phyloP scores from a whole-genome alignment of 495 filamentous ascomycete species.

The Glarea lozoyensis region DNA sequence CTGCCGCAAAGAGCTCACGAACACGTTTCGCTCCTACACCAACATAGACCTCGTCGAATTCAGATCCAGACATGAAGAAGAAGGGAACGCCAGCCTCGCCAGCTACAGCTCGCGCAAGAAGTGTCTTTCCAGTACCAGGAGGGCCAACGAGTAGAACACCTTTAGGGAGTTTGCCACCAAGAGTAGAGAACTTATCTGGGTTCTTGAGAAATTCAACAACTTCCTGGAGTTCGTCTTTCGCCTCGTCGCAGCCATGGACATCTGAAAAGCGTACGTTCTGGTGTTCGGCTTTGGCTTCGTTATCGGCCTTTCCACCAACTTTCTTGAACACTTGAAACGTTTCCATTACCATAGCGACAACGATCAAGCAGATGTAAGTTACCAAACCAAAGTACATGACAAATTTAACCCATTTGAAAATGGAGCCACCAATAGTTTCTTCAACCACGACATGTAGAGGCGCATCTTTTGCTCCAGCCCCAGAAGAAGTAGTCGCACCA shows the following conservation, averaged over 20 bases:
- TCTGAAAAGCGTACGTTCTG: constrained; percentile 88
- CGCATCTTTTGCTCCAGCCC: constrained; percentile 62
- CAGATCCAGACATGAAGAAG: constrained; percentile 99
- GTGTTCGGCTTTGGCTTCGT: constrained; percentile 81
- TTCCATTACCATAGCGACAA: constrained; percentile 75
- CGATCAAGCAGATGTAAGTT: constrained; percentile 62
- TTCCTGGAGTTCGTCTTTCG: constrained; percentile 95
- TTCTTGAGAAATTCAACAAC: constrained; percentile 92
- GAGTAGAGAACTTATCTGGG: constrained; percentile 79
- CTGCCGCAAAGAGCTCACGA: constrained; percentile 84
- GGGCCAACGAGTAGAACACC: constrained; percentile 93
- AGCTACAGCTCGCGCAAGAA: constrained; percentile 90
- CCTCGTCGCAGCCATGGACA: constrained; percentile 95
- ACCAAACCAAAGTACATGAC: constrained; percentile 65
- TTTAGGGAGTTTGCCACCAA: constrained; percentile 94
- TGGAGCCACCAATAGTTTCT: constrained; percentile 63
- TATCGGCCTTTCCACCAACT: constrained; percentile 54
- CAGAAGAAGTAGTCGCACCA: constrained; percentile 33
- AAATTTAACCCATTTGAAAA: constrained; percentile 91
- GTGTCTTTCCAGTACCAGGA: constrained; percentile 96
- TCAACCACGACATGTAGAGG: constrained; percentile 96
- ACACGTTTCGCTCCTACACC: constrained; percentile 97
- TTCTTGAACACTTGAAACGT: constrained; percentile 67
- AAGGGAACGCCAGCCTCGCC: constrained; percentile 97
- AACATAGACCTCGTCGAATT: constrained; percentile 98